phyloP scores from a whole-genome alignment of 306 rosid genomes.

The Senna siamea region DNA sequence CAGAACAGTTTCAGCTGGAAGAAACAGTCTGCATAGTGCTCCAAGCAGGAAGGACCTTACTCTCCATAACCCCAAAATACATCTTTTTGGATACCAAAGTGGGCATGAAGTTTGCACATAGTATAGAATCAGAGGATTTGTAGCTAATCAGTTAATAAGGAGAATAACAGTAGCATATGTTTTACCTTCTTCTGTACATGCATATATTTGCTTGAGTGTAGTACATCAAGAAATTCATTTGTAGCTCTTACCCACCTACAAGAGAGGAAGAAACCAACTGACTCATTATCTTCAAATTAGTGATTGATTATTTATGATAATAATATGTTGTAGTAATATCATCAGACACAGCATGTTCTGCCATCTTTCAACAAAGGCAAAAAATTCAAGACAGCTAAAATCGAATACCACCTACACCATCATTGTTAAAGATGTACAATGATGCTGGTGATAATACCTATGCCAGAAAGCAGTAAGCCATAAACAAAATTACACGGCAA shows the following conservation, averaged over 20 bases:
- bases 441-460: not conserved
- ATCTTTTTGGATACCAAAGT: conserved; percentile 17
- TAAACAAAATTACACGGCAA: not conserved
- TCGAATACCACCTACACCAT: not conserved
- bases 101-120: not conserved
- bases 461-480: not conserved
- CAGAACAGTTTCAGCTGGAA: conserved; percentile 37
- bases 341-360: not conserved
- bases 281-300: conserved; percentile 2
- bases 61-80: conserved; percentile 9
- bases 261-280: conserved; percentile 22
- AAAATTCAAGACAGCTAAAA: conserved; percentile 4
- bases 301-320: conserved; percentile 13
- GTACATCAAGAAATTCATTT: conserved; percentile 67
- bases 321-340: not conserved
- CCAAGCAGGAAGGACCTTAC: conserved; percentile 3
- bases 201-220: conserved; percentile 62
- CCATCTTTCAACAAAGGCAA: not conserved
- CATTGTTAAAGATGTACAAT: not conserved
- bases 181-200: conserved; percentile 78
- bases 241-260: conserved; percentile 93
- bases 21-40: conserved; percentile 24
- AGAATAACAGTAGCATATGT: conserved; percentile 16
- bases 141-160: conserved; percentile 6
- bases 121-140: conserved; percentile 17